Percentiles rank a stretch among this genome's conserved stretches.
These are phyloP conservation scores for Mycena crocata DNA, from an alignment of 768 basidiomycete species.

Conservation along the genomic window DNA sequence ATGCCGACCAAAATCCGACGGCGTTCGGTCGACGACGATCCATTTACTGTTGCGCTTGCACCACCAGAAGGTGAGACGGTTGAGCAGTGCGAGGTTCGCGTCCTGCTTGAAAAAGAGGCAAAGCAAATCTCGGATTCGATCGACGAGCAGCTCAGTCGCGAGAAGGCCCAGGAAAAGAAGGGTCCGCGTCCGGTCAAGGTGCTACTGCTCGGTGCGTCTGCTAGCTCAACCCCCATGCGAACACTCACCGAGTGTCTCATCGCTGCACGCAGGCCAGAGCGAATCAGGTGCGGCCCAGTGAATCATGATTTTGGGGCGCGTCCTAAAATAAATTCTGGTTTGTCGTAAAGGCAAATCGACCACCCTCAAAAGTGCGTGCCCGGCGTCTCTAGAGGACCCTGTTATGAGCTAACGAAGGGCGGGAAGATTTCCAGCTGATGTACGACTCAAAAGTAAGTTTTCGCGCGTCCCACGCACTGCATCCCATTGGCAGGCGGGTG, in stretches of 20 bases:
- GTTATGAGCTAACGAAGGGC: conserved; percentile 18
- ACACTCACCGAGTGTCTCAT: neutral
- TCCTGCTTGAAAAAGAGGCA: conserved; percentile 62
- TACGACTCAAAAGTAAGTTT: conserved; percentile 66
- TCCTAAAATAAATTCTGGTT: conserved; percentile 12
- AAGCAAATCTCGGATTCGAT: conserved; percentile 71
- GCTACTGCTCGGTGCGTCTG: conserved; percentile 65
- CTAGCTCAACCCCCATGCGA: neutral
- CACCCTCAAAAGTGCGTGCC: conserved; percentile 76
- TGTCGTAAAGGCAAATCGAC: conserved; percentile 81
- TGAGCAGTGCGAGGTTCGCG: conserved; percentile 56
- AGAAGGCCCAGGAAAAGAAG: conserved; percentile 60
- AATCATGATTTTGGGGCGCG: conserved; percentile 6
- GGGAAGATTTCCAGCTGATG: conserved; percentile 71
- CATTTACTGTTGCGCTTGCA: conserved; percentile 57
- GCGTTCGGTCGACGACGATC: conserved; percentile 52
- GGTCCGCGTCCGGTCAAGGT: conserved; percentile 66
- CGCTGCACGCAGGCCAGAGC: conserved; percentile 69
- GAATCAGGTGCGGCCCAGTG: conserved; percentile 68
- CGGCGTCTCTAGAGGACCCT: neutral
- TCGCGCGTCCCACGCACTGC: neutral
- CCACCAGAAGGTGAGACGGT: conserved; percentile 66
- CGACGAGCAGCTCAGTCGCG: conserved; percentile 68
- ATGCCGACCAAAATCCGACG: conserved; percentile 31
- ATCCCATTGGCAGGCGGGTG: neutral